phyloP scores from a whole-genome alignment of 1,139 yeast genomes.

The Meyerozyma sp. region DNA sequence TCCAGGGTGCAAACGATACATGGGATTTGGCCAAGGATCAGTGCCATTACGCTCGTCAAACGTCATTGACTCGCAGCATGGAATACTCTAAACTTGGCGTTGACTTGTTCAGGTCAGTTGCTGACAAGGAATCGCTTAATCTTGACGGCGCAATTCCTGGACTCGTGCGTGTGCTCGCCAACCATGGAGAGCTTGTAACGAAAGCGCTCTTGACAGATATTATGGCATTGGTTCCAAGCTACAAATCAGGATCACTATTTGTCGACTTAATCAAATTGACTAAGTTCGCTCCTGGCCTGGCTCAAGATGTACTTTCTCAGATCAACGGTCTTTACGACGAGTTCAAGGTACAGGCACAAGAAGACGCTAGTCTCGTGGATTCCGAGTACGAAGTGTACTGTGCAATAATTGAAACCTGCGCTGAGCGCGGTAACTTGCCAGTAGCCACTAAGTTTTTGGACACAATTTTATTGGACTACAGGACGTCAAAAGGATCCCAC shows the following conservation, averaged over 20 bases:
- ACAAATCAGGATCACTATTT: conserved; percentile 2
- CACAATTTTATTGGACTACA: conserved; percentile 29
- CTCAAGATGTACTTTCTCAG: conserved; percentile 19
- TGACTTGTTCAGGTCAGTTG: conserved; percentile 50
- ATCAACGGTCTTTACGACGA: conserved; percentile 22
- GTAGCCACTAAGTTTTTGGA: conserved; percentile 56
- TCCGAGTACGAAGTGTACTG: conserved; percentile 47
- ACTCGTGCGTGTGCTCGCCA: conserved; percentile 19
- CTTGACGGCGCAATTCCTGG: conserved; percentile 21
- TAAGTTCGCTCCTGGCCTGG: conserved; percentile 12
- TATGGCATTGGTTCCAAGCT: conserved; percentile 1
- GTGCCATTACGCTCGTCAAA: conserved; percentile 16
- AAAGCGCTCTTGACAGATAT: conserved; percentile 17
- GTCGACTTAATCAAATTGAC: conserved; percentile 20
- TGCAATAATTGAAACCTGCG: conserved; percentile 45
- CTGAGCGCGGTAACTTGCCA: conserved; percentile 42
- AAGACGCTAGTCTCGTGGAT: conserved; percentile 3
- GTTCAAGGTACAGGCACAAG: conserved; percentile 12
- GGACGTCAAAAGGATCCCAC: conserved; percentile 9
- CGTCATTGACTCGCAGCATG: conserved; percentile 40
- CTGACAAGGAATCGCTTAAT: conserved; percentile 22
- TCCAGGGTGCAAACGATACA: conserved; percentile 33
- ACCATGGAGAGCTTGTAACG: conserved; percentile 24
- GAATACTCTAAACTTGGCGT: conserved; percentile 63
- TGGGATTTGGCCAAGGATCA: conserved; percentile 4